Conservation (phyloP, 2,329 filamentous ascomycete species). For the Diaporthe ilicicola region DNA sequence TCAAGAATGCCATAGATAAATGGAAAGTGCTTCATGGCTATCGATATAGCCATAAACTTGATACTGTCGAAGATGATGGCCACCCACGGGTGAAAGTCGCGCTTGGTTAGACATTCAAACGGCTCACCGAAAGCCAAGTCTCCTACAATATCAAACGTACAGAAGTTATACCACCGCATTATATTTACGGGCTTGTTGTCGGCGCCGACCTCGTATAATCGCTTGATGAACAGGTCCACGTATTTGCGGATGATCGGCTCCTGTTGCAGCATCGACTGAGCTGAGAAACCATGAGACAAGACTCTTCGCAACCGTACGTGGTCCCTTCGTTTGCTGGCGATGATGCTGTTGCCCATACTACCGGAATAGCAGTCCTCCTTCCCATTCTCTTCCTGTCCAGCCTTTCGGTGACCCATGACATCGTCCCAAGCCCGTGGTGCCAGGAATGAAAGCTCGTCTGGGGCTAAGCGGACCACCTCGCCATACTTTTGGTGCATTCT, state of each 20-base stretch:
- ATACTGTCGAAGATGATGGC: constrained; percentile 21
- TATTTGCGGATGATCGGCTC: constrained; percentile 1
- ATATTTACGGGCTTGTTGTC: neutral
- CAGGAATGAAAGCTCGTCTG: neutral
- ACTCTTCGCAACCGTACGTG: neutral
- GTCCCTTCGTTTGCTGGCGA: neutral
- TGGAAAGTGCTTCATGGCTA: neutral
- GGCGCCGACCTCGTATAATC: neutral
- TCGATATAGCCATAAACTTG: constrained; percentile 5
- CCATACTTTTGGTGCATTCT: constrained; percentile 8
- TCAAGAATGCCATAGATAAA: constrained; percentile 9
- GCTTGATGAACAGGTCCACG: neutral
- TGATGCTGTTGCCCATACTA: neutral
- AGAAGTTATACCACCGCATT: constrained; percentile 38
- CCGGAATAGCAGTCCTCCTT: neutral
- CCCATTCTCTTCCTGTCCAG: neutral
- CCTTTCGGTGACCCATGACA: constrained; percentile 1
- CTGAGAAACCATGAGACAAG: constrained; percentile 6
- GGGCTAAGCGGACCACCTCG: neutral
- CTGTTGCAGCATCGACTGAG: neutral
- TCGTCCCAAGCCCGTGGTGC: neutral
- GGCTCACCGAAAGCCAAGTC: constrained; percentile 43
- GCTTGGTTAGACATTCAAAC: neutral
- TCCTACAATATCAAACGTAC: constrained; percentile 49
- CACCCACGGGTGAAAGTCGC: neutral